A percentile compares a stretch with the other conserved stretches of the same genome.
Evolutionary conservation across 2,329 filamentous ascomycete genomes (phyloP).

Genomic region (Clonostachys sp.): DNA sequence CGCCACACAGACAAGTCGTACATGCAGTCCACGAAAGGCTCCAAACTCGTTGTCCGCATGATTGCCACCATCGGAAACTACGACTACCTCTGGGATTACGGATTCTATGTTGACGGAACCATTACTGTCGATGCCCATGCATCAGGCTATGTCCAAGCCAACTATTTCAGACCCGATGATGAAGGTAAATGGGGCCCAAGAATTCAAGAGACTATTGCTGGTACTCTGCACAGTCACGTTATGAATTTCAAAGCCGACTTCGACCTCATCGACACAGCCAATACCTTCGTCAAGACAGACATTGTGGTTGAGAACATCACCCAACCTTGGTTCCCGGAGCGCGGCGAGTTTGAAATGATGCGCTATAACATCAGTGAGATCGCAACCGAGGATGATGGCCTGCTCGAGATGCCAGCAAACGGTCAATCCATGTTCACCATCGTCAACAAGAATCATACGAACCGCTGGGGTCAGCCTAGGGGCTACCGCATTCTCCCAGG

Average conservation of each 20-base stretch:
- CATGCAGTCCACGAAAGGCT: slow-evolving; percentile 40
- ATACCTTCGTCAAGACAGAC: slow-evolving; percentile 27
- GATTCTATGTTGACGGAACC: slow-evolving; percentile 26
- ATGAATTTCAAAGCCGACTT: slow-evolving; percentile 34
- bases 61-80: slow-evolving; percentile 33
- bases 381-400: slow-evolving; percentile 11
- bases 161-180: slow-evolving; percentile 26
- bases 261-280: slow-evolving; percentile 25
- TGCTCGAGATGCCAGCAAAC: slow-evolving; percentile 35
- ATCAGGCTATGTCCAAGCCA: slow-evolving; percentile 29
- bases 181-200: slow-evolving; percentile 22
- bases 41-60: slow-evolving; percentile 37
- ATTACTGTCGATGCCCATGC: slow-evolving; percentile 31
- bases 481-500: slow-evolving; percentile 37
- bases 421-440: slow-evolving; percentile 35
- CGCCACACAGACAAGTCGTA: slow-evolving; percentile 37
- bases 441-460: slow-evolving; percentile 36
- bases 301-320: slow-evolving; percentile 19
- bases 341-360: slow-evolving; percentile 26
- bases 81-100: slow-evolving; percentile 31
- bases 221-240: slow-evolving; percentile 30
- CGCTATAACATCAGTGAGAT: slow-evolving; percentile 14
- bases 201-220: slow-evolving; percentile 27
- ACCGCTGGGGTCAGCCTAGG: slow-evolving; percentile 40
- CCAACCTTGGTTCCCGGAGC: slow-evolving; percentile 29